Base-by-base conservation (phyloP, 2,329 filamentous ascomycete species). In the Neonectria ditissima region DNA sequence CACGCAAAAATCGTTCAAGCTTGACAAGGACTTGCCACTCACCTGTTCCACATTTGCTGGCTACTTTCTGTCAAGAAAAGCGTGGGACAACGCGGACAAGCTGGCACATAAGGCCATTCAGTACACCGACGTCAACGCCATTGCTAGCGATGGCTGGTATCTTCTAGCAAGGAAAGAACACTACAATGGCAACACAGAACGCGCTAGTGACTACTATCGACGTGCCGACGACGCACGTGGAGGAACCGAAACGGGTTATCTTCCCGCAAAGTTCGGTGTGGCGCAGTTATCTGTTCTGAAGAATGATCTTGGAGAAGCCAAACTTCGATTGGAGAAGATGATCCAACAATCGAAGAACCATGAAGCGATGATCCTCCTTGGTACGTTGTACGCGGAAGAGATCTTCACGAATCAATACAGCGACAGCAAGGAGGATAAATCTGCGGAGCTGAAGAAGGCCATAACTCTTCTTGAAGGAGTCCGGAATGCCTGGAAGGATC, bases 101-200 rank as follows among this genome's bases (percentile, higher is more conserved):
- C 85, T 99, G 18, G 93, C 95, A 8, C 92, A 94, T 76, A 96
- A 96, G 77, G 94, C 96, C 7, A 97, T 99, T 66, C 93, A 97
- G 74, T 91, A 93, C 73, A 98, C 96, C 2, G 96, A 99, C 75
- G 93, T 98, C 71, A 97, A 97, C 77, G 93, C 94, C 4, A 93
- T 98, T 77, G 95, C 95, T 24, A 97, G 95, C 80, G 97, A 99
- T 76, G 97, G 96, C 37, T 98, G 95, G 94, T 99, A 97, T 79
- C 81, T 98, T 9, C 87, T 98, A 43, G 96, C 94, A 28, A 87
- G 94, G 65, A 97, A 97, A 77, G 93, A 95, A 67, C 96, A 99
- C 76, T 93, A 93, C 69, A 87, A 89, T 62, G 91, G 91, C 44
- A 90, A 97, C 62, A 80, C 88, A 7, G 85, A 90, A 20, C 90